These are phyloP conservation scores for Tranzscheliella williamsii DNA, from an alignment of 1,284 basidiomycete genomes.

Conservation along the genomic window DNA sequence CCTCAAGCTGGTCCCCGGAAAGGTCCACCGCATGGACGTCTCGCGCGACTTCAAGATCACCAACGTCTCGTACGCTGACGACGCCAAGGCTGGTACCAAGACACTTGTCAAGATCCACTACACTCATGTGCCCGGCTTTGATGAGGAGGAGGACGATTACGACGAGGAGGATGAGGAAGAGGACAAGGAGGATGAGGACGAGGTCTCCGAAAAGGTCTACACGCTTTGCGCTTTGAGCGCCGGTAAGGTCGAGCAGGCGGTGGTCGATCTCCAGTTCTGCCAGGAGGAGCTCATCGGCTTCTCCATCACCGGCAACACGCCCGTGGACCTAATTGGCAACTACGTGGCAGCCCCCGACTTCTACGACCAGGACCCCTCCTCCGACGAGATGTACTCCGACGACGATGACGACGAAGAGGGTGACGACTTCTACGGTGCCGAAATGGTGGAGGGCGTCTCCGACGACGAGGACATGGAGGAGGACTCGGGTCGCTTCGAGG, in stretches of 20 bases:
- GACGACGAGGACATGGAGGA: slow-evolving; percentile 49
- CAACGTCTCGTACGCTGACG: slow-evolving; percentile 73
- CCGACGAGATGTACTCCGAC: slow-evolving; percentile 38
- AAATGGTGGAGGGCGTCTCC: slow-evolving; percentile 53
- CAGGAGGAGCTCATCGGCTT: slow-evolving; percentile 70
- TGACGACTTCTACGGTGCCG: slow-evolving; percentile 62
- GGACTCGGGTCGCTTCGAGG: slow-evolving; percentile 40
- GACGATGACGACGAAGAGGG: slow-evolving; percentile 67
- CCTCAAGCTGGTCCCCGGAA: slow-evolving; percentile 67
- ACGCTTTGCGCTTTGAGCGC: slow-evolving; percentile 65
- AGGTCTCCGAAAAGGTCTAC: slow-evolving; percentile 62
- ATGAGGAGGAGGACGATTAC: slow-evolving; percentile 66
- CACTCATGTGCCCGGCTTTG: slow-evolving; percentile 64
- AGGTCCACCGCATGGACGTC: slow-evolving; percentile 69
- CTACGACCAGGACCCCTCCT: slow-evolving; percentile 64
- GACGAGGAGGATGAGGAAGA: slow-evolving; percentile 66
- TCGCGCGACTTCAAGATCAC: slow-evolving; percentile 78
- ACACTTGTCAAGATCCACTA: slow-evolving; percentile 75
- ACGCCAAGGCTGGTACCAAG: slow-evolving; percentile 69
- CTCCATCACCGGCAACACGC: slow-evolving; percentile 80
- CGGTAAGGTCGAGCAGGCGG: slow-evolving; percentile 72
- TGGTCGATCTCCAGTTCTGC: slow-evolving; percentile 69
- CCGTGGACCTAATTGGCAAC: slow-evolving; percentile 85
- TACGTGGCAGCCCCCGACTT: slow-evolving; percentile 70
- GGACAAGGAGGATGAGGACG: slow-evolving; percentile 60